Evolutionary conservation across 495 filamentous ascomycete species (phyloP).

Genomic region (Talaromyces proteolyticus): DNA sequence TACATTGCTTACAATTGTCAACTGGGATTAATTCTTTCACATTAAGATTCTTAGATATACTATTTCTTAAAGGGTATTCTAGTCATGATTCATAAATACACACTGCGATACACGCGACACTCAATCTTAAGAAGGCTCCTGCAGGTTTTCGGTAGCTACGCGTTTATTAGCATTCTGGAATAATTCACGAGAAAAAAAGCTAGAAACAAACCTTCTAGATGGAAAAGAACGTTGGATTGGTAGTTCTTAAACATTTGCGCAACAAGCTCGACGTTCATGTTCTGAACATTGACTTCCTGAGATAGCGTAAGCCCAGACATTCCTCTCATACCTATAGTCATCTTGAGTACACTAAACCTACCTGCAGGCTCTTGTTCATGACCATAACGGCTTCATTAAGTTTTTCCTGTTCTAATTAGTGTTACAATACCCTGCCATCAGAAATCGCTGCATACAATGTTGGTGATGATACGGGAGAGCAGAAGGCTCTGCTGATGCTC

Average conservation of each 20-base stretch:
- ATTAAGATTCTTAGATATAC: no score
- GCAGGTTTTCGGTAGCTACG: slow-evolving; percentile 76
- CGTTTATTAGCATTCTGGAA: background rate
- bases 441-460: slow-evolving; percentile 59
- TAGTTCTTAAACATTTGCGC: slow-evolving; percentile 99
- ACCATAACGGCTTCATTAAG: slow-evolving; percentile 90
- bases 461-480: slow-evolving; percentile 91
- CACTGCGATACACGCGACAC: no score
- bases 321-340: background rate
- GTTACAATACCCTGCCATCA: slow-evolving; percentile 2
- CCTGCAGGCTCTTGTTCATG: slow-evolving; percentile 87
- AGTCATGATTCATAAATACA: background rate
- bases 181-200: background rate
- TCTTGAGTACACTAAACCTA: slow-evolving; percentile 20
- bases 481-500: slow-evolving; percentile 95
- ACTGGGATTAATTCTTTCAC: no score
- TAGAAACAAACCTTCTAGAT: slow-evolving; percentile 73
- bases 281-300: slow-evolving; percentile 94
- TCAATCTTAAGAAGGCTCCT: slow-evolving; percentile 67
- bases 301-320: slow-evolving; percentile 6
- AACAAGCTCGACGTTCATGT: slow-evolving; percentile 96
- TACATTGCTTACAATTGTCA: no score
- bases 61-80: background rate
- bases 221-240: slow-evolving; percentile 94
- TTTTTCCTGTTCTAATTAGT: slow-evolving; percentile 64